Evolutionary conservation across 805 yeast genomes (phyloP).

Genomic region (Wickerhamiella cacticola): DNA sequence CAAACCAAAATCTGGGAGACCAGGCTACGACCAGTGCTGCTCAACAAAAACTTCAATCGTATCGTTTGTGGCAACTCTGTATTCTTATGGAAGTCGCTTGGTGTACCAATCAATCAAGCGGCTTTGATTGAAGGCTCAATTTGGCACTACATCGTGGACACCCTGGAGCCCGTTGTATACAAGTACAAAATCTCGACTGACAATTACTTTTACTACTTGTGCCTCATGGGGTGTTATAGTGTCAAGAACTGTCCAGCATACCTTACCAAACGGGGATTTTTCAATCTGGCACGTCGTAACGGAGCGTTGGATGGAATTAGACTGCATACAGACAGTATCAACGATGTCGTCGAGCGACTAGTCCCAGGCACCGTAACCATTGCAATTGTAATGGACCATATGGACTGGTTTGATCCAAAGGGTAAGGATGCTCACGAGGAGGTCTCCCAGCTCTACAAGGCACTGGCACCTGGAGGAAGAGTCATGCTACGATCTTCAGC

Average conservation of each 20-base stretch:
- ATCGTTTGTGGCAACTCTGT: slow-evolving; percentile 67
- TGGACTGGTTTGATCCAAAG: slow-evolving; percentile 77
- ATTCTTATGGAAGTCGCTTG: slow-evolving; percentile 80
- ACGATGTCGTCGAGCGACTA: slow-evolving; percentile 60
- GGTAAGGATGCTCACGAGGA: slow-evolving; percentile 55
- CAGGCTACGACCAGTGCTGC: slow-evolving; percentile 53
- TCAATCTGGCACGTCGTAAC: slow-evolving; percentile 34
- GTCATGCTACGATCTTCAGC: slow-evolving; percentile 70
- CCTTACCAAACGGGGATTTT: slow-evolving; percentile 47
- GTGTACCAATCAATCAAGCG: slow-evolving; percentile 82
- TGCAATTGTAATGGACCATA: slow-evolving; percentile 80
- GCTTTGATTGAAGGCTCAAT: slow-evolving; percentile 65
- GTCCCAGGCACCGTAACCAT: slow-evolving; percentile 52
- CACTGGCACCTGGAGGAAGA: slow-evolving; percentile 56
- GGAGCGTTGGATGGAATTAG: slow-evolving; percentile 59
- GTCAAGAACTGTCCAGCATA: slow-evolving; percentile 64
- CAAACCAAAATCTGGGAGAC: slow-evolving; percentile 55
- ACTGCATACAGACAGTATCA: slow-evolving; percentile 66
- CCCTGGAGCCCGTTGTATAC: slow-evolving; percentile 61
- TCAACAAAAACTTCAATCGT: slow-evolving; percentile 57
- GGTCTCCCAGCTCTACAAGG: slow-evolving; percentile 48
- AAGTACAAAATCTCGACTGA: slow-evolving; percentile 54
- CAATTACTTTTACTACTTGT: slow-evolving; percentile 67
- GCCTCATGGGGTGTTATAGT: slow-evolving; percentile 49
- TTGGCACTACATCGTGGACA: slow-evolving; percentile 58